Base-by-base conservation (phyloP, 2,329 filamentous ascomycete genomes). In the Colletotrichum eleusines region DNA sequence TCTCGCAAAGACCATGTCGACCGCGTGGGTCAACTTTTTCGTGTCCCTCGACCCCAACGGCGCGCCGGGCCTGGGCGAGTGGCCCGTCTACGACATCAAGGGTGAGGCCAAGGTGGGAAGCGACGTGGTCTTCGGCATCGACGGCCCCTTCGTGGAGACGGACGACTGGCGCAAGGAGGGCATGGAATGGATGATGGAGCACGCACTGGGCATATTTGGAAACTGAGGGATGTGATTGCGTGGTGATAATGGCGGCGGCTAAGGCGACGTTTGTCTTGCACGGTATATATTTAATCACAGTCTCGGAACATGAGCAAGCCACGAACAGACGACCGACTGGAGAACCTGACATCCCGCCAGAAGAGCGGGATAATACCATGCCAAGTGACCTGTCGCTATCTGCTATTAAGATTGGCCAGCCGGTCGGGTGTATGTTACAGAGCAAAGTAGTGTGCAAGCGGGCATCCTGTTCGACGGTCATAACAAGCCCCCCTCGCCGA, bases 11-110 rank as follows among this genome's bases (percentile, higher is more conserved):
- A 67, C 71, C 3, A 80, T 81, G 26, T 76, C 74, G 14, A 72
- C 75, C 12, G 75, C 78, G 1, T 81, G 79, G 79, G 72, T 80
- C 64, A 80, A 75, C 54, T 78, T 79, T 40, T 70, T 78, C 5
- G 71, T 69, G 2, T 59, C 38, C 1, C 73, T 77, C 7, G 68
- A 79, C 18, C 77, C 77, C 4, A 79, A 78, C n/a, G 77, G 77
- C 2, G 59, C 66, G 20, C 44, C 65, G 14, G 70, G 66, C 0
- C 28, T 72, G 12, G 66, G 64, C 0, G 50, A 67, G 3, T 81
- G 79, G 78, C 79, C 79, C 3, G 63, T 55, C 3, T 81, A 79
- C 7, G 42, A 55, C 23, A 55, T 35, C 20, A 42, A n/a, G 4
- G 40, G n/a, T 9, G 55, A 61, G 42, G 74, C 71, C 0, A 74